Evolutionary conservation across 1,139 yeast species (phyloP).

Genomic region (Sugiyamaella japonica): DNA sequence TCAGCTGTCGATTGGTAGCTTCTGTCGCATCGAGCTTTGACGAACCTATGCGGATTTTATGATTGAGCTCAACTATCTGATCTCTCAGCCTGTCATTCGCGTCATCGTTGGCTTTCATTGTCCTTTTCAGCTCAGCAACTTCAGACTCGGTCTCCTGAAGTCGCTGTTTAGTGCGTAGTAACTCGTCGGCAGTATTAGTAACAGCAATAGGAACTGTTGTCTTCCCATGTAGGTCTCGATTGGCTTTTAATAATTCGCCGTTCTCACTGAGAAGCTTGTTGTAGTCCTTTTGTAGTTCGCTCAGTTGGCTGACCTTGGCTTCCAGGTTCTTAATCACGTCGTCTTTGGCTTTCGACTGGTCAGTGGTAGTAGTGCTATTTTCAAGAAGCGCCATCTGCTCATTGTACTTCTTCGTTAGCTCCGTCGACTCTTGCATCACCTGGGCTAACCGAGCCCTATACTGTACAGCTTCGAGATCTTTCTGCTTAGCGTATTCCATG

Average conservation of each 20-base stretch:
- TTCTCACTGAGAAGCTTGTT: conserved; percentile 9
- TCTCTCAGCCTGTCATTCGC: background rate
- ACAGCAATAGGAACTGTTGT: too few species aligned
- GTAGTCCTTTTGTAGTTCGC: conserved; percentile 14
- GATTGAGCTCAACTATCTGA: conserved; percentile 1
- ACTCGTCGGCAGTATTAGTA: background rate
- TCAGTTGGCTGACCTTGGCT: background rate
- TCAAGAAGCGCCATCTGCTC: conserved; percentile 11
- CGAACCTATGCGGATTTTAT: background rate
- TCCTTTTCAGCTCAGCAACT: conserved; percentile 1
- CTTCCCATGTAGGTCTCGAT: conserved; percentile 7
- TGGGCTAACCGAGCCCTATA: conserved; percentile 25
- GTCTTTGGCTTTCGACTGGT: conserved; percentile 1
- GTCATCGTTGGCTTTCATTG: background rate
- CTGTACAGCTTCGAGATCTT: conserved; percentile 25
- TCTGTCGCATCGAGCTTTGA: background rate
- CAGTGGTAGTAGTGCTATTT: background rate
- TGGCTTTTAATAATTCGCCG: conserved; percentile 2
- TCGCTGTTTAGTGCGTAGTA: background rate
- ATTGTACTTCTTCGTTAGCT: conserved; percentile 20
- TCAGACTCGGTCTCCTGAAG: background rate
- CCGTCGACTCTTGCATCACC: conserved; percentile 22
- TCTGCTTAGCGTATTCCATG: conserved; percentile 25
- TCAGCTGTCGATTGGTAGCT: background rate
- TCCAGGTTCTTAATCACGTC: conserved; percentile 4